Percentiles rank a stretch among this genome's conserved stretches.
Conservation (phyloP, 257 asterid genomes). For the Cordia subcordata region DNA sequence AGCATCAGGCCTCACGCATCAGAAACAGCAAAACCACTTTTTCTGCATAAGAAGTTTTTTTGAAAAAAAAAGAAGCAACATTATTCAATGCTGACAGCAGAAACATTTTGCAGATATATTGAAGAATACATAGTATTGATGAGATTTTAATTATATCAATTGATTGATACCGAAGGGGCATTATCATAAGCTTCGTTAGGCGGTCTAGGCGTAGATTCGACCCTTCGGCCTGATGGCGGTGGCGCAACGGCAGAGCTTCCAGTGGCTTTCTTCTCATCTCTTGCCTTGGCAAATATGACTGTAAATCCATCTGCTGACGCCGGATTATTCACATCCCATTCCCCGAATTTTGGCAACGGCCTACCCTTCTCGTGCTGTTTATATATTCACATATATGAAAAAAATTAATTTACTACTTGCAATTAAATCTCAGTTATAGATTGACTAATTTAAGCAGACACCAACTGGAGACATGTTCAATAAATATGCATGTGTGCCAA, state of each 20-base stretch:
- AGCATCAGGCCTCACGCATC: neutral
- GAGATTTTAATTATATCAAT: no score
- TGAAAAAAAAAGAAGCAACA: neutral
- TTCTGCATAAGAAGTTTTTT: no score
- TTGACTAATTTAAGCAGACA: no score
- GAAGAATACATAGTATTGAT: neutral
- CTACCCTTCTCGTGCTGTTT: slow-evolving; percentile 30
- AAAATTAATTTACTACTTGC: neutral
- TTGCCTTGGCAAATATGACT: slow-evolving; percentile 45
- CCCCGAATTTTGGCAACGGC: slow-evolving; percentile 48
- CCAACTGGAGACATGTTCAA: no score
- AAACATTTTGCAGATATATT: no score
- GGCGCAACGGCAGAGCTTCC: slow-evolving; percentile 13
- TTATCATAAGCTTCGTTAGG: slow-evolving; percentile 1
- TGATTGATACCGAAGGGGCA: neutral
- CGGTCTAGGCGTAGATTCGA: neutral
- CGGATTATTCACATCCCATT: slow-evolving; percentile 47
- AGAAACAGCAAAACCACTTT: neutral
- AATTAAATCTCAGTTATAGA: no score
- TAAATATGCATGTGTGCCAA: no score
- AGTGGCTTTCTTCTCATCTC: slow-evolving; percentile 42
- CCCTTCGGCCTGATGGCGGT: slow-evolving; percentile 4
- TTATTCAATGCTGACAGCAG: no score
- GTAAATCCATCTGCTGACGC: slow-evolving; percentile 51
- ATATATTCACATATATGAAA: no score